Percentiles rank a stretch among this genome's conserved stretches.
phyloP scores from a whole-genome alignment of 2,329 filamentous ascomycete species.

The Daldinia eschscholtzii region DNA sequence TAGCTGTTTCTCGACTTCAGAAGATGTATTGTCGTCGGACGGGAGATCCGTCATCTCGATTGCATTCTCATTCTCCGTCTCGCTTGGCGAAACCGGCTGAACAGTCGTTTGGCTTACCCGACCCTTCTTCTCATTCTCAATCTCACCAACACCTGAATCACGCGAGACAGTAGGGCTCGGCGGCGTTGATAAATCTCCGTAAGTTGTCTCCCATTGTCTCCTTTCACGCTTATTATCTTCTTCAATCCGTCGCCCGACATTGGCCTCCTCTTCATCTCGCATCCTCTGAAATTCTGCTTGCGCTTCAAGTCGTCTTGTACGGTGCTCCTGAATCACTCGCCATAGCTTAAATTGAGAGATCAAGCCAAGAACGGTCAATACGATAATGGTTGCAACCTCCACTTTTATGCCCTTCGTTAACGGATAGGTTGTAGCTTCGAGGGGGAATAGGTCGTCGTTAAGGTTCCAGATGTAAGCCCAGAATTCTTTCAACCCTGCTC shows the following conservation, averaged over 20 bases:
- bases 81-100: constrained; percentile 52
- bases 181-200: constrained; percentile 67
- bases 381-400: constrained; percentile 81
- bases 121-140: constrained; percentile 58
- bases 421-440: constrained; percentile 82
- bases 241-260: constrained; percentile 76
- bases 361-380: constrained; percentile 80
- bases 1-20: constrained; percentile 31
- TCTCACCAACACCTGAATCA: constrained; percentile 66
- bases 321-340: constrained; percentile 78
- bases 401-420: constrained; percentile 88
- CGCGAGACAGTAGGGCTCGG: constrained; percentile 54
- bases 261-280: constrained; percentile 72
- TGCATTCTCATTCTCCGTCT: constrained; percentile 57
- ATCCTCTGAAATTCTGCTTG: constrained; percentile 60
- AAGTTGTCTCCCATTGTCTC: constrained; percentile 80
- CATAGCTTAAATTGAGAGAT: constrained; percentile 89
- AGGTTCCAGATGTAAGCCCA: constrained; percentile 93
- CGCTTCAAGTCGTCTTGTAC: constrained; percentile 65
- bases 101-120: constrained; percentile 53
- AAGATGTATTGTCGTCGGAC: constrained; percentile 44
- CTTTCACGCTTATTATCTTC: constrained; percentile 71
- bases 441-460: constrained; percentile 83
- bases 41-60: constrained; percentile 69
- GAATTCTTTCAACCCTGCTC: constrained; percentile 94